phyloP scores from a whole-genome alignment of 129 eudicot species.

The Glebionis coronaria region DNA sequence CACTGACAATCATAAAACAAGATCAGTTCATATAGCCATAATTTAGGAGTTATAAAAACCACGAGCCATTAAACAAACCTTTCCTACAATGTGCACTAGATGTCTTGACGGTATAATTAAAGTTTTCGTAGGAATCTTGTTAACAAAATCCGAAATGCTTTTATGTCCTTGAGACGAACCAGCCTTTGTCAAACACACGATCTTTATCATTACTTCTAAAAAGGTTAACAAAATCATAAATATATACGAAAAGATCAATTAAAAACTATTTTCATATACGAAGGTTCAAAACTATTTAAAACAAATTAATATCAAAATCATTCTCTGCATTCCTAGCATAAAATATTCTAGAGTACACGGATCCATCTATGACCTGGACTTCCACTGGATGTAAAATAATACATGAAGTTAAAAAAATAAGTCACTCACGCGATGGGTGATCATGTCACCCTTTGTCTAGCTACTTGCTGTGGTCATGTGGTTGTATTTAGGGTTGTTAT shows the following conservation, averaged over 20 bases:
- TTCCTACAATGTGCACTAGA: slow-evolving; percentile 73
- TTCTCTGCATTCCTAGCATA: slow-evolving; percentile 65
- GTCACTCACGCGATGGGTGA: slow-evolving; percentile 53
- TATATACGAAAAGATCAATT: not conserved
- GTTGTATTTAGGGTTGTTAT: too few relatives aligned
- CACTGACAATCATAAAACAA: too few relatives aligned
- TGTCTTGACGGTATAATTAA: slow-evolving; percentile 66
- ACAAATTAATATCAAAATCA: slow-evolving; percentile 76
- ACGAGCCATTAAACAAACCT: slow-evolving; percentile 38
- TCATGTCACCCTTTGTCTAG: slow-evolving; percentile 53
- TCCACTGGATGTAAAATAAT: slow-evolving; percentile 86
- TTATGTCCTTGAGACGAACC: slow-evolving; percentile 51
- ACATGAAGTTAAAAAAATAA: slow-evolving; percentile 70
- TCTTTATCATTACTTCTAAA: slow-evolving; percentile 71
- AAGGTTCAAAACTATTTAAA: too few relatives aligned
- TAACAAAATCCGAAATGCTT: slow-evolving; percentile 37
- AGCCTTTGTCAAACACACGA: slow-evolving; percentile 65
- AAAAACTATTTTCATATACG: too few relatives aligned
- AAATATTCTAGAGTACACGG: slow-evolving; percentile 69
- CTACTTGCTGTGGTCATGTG: too few relatives aligned
- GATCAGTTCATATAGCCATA: too few relatives aligned
- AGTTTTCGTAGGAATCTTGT: slow-evolving; percentile 55
- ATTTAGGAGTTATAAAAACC: not conserved
- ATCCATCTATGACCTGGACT: slow-evolving; percentile 79
- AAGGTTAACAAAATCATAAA: not conserved